Percentiles rank a stretch among this genome's conserved stretches.
Conservation (phyloP, 1,284 basidiomycete species). For the Microbotryomycetes sp. region DNA sequence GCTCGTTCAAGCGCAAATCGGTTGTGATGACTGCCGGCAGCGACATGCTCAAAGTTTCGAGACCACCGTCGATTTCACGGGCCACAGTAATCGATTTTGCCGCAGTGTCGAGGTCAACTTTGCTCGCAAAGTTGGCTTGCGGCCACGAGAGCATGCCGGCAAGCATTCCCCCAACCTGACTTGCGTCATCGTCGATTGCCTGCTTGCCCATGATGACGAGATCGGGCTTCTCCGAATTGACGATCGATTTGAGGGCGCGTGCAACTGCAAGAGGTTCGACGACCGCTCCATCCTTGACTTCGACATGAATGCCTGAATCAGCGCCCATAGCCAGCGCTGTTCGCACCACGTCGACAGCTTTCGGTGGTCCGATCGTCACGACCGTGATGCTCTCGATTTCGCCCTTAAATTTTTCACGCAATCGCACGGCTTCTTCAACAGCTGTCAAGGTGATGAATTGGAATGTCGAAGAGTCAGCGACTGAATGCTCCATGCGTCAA, state of each 20-base stretch:
- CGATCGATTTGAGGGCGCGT: constrained; percentile 70
- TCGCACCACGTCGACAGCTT: constrained; percentile 82
- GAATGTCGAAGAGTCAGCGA: neutral
- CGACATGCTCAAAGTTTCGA: constrained; percentile 72
- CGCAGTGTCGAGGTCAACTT: constrained; percentile 65
- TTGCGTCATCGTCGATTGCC: constrained; percentile 93
- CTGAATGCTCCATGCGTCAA: no score
- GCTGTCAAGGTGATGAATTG: constrained; percentile 52
- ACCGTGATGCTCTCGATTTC: constrained; percentile 78
- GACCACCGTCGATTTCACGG: constrained; percentile 91
- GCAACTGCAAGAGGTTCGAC: constrained; percentile 84
- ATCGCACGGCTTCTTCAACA: constrained; percentile 91
- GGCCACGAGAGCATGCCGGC: constrained; percentile 88
- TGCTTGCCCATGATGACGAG: constrained; percentile 97
- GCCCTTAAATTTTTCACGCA: constrained; percentile 71
- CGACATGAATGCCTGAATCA: constrained; percentile 86
- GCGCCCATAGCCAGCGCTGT: constrained; percentile 98
- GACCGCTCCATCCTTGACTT: constrained; percentile 60
- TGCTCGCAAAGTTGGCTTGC: constrained; percentile 92
- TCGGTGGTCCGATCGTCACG: constrained; percentile 85
- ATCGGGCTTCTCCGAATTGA: constrained; percentile 61
- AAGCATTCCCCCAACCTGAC: constrained; percentile 97
- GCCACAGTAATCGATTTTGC: constrained; percentile 67
- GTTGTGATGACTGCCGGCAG: constrained; percentile 88
- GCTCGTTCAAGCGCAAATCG: constrained; percentile 74